Evolutionary conservation across 768 basidiomycete genomes (phyloP).

Genomic region (Gloeophyllum trabeum): DNA sequence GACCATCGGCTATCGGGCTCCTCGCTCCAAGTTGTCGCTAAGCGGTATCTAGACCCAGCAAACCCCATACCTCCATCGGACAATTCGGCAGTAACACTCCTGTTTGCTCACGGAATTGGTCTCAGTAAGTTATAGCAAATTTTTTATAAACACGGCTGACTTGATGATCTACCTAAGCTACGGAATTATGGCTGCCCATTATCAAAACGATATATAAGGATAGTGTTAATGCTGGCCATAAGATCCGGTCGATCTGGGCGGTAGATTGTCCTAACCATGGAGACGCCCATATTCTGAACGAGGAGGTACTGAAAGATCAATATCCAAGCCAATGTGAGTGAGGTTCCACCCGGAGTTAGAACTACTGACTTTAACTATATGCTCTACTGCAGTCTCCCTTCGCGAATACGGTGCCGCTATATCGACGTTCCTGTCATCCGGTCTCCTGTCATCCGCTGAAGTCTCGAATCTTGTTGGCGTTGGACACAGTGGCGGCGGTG

Average conservation of each 20-base stretch:
- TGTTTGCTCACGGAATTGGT: background rate
- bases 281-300: background rate
- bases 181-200: background rate
- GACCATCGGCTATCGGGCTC: background rate
- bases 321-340: background rate
- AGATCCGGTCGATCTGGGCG: background rate
- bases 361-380: too few species aligned
- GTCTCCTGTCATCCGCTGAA: background rate
- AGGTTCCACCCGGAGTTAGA: too few species aligned
- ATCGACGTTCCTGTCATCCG: background rate
- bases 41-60: background rate
- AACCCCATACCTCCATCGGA: background rate
- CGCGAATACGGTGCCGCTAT: background rate
- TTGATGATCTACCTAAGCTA: background rate
- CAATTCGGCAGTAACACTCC: background rate
- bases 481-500: background rate
- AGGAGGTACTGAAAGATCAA: background rate
- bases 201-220: background rate
- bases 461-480: background rate
- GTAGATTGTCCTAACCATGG: background rate
- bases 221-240: too few species aligned
- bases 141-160: too few species aligned
- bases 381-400: background rate
- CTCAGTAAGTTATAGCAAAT: background rate
- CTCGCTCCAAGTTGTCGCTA: background rate